Evolutionary conservation across 108 stramenopile species (phyloP).

Genomic region (Epithemia pelagica): DNA sequence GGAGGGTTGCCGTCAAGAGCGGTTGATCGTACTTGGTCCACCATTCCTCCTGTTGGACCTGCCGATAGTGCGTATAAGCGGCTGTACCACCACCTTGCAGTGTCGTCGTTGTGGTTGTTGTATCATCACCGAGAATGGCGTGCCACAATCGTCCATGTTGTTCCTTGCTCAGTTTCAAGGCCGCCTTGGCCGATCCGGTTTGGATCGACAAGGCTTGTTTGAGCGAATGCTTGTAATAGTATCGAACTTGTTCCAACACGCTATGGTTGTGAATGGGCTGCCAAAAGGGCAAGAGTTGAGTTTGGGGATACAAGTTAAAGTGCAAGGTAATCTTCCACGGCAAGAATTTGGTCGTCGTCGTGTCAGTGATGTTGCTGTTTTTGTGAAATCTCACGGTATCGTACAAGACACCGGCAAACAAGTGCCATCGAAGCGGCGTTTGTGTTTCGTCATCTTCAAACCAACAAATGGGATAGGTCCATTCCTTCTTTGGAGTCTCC

Average conservation of each 20-base stretch:
- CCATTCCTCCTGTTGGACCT: no score
- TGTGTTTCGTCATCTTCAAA: constrained; percentile 73
- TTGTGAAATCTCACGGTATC: constrained; percentile 49
- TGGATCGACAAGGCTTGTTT: constrained; percentile 75
- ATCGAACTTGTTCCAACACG: constrained; percentile 28
- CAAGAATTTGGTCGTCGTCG: constrained; percentile 19
- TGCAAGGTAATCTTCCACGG: constrained; percentile 79
- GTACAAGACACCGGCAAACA: constrained; percentile 68
- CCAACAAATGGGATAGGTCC: constrained; percentile 77
- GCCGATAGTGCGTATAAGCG: no score
- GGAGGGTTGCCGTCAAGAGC: no score
- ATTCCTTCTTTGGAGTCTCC: background rate
- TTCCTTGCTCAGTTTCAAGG: constrained; percentile 62
- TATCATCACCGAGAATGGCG: constrained; percentile 34
- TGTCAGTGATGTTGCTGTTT: constrained; percentile 11
- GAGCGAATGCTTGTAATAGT: constrained; percentile 69
- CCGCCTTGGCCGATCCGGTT: constrained; percentile 47
- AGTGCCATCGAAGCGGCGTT: constrained; percentile 67
- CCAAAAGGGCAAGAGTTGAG: constrained; percentile 36
- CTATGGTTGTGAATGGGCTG: constrained; percentile 25
- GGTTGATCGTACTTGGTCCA: background rate
- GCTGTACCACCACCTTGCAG: no score
- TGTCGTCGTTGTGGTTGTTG: background rate
- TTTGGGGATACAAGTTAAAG: constrained; percentile 61
- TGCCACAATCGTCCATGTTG: constrained; percentile 68